Percentiles rank a stretch among this genome's conserved stretches.
These are phyloP conservation scores for Tetradesmus obliquus DNA, from an alignment of 139 green algal genomes.

Conservation along the genomic window DNA sequence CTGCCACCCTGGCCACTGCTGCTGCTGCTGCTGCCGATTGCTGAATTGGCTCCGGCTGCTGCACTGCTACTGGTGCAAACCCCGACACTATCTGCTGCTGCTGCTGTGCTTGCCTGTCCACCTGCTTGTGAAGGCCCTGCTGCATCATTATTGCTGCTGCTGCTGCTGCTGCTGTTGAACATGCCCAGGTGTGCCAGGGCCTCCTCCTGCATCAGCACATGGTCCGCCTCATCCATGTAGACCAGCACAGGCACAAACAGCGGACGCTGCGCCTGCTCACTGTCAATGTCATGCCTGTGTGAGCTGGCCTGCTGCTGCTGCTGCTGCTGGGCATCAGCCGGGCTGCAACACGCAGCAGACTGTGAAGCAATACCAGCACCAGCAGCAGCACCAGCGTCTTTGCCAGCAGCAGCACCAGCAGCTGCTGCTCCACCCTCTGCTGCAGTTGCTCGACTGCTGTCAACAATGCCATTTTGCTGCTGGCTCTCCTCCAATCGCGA, in stretches of 20 bases:
- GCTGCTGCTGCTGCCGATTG: background rate
- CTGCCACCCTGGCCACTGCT: background rate
- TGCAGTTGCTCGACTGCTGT: slow-evolving; percentile 14
- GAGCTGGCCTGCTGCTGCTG: slow-evolving; percentile 9
- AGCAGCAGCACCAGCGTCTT: background rate
- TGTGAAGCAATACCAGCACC: background rate
- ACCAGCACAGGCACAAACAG: slow-evolving; percentile 81
- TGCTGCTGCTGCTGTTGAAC: background rate
- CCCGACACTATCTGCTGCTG: background rate
- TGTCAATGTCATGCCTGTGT: background rate
- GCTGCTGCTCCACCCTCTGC: slow-evolving; percentile 29
- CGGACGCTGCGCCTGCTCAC: slow-evolving; percentile 38
- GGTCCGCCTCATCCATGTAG: slow-evolving; percentile 64
- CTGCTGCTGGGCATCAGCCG: background rate
- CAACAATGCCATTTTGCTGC: background rate
- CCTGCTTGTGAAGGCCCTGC: background rate
- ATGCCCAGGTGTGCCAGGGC: background rate
- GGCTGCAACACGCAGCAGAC: background rate
- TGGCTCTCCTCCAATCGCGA: background rate
- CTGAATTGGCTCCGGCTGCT: no score
- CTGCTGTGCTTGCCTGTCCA: background rate
- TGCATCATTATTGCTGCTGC: background rate
- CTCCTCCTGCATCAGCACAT: slow-evolving; percentile 66
- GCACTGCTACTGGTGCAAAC: background rate
- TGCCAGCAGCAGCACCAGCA: background rate